These are phyloP conservation scores for Phoma sp. DNA, from an alignment of 2,329 filamentous ascomycete species.

Conservation along the genomic window DNA sequence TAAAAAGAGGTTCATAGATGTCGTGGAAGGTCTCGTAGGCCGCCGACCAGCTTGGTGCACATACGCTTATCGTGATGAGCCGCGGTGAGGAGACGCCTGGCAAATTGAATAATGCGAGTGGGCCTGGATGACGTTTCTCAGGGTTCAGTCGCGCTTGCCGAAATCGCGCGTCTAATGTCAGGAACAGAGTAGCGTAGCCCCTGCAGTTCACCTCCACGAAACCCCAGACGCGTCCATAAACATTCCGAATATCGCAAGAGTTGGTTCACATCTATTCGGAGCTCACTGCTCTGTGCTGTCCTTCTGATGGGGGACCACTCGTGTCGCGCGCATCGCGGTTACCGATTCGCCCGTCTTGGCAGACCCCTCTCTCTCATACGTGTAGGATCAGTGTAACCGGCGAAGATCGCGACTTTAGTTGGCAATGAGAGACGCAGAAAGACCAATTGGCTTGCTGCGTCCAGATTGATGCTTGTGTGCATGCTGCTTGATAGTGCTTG, in stretches of 20 bases:
- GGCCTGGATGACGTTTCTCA: constrained; percentile 21
- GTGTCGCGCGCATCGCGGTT: constrained; percentile 11
- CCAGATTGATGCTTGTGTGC: background rate
- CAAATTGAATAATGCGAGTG: constrained; percentile 19
- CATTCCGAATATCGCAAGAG: background rate
- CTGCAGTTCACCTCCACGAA: constrained; percentile 2
- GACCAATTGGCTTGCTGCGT: background rate
- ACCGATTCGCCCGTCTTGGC: constrained; percentile 11
- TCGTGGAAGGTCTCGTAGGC: constrained; percentile 2
- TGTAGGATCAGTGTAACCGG: constrained; percentile 1
- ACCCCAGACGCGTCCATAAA: background rate
- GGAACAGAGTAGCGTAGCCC: constrained; percentile 10
- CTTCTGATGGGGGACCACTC: background rate
- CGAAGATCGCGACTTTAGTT: background rate
- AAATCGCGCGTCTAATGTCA: constrained; percentile 14
- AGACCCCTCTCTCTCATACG: background rate
- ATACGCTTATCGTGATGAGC: constrained; percentile 16
- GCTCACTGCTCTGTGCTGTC: background rate
- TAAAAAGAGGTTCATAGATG: constrained; percentile 4
- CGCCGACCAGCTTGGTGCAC: constrained; percentile 9
- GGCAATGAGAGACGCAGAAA: background rate
- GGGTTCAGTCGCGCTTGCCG: constrained; percentile 20
- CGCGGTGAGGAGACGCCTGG: constrained; percentile 11
- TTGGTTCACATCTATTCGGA: background rate
- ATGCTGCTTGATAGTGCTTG: background rate